phyloP scores from a whole-genome alignment of 2,329 filamentous ascomycete genomes.

The Cladosporium sp. region DNA sequence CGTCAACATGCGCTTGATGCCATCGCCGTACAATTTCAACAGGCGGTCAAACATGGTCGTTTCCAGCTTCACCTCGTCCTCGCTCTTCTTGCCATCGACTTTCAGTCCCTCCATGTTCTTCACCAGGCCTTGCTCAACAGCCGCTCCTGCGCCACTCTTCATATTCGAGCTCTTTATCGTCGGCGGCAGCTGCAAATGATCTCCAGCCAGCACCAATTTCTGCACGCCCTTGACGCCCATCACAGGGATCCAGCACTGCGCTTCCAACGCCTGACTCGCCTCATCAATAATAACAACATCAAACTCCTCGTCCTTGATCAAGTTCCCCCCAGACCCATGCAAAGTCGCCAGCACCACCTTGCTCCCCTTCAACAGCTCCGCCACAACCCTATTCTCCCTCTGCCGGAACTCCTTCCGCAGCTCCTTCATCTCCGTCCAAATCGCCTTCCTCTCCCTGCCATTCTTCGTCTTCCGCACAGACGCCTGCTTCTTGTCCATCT shows the following conservation, averaged over 20 bases:
- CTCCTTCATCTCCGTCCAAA: conserved; percentile 80
- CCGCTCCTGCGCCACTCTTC: neutral
- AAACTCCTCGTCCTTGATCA: conserved; percentile 72
- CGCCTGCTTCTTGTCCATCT: conserved; percentile 88
- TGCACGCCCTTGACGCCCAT: conserved; percentile 56
- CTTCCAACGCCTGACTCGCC: conserved; percentile 89
- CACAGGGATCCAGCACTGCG: conserved; percentile 93
- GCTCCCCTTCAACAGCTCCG: conserved; percentile 65
- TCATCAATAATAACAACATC: conserved; percentile 96
- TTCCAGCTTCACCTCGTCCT: conserved; percentile 51
- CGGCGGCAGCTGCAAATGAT: conserved; percentile 88
- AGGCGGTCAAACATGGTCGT: conserved; percentile 91
- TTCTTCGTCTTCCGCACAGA: conserved; percentile 81
- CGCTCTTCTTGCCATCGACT: conserved; percentile 23
- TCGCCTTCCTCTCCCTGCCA: conserved; percentile 69
- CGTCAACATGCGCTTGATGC: conserved; percentile 90
- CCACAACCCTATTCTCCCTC: conserved; percentile 75
- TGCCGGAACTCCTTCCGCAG: conserved; percentile 83
- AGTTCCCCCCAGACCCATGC: conserved; percentile 82
- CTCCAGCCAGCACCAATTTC: conserved; percentile 86
- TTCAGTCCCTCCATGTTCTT: conserved; percentile 14
- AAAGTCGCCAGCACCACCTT: conserved; percentile 88
- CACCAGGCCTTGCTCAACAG: conserved; percentile 2
- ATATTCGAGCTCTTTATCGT: conserved; percentile 62
- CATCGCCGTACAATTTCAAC: conserved; percentile 69